phyloP scores from a whole-genome alignment of 2,329 filamentous ascomycete species.

The Xylaria sp. region DNA sequence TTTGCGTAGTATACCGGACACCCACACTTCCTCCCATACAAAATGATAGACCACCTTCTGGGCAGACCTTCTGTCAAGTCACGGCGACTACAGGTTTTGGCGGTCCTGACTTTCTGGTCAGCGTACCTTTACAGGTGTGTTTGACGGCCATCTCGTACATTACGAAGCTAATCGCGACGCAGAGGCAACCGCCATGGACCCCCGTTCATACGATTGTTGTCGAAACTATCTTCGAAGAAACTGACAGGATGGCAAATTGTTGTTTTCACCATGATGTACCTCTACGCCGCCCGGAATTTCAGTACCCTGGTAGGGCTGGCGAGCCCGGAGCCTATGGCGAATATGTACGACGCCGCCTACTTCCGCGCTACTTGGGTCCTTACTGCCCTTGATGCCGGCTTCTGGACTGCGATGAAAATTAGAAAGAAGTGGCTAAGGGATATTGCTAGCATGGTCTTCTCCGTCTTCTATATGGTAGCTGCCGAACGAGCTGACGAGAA shows the following conservation, averaged over 20 bases:
- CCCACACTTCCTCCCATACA: slow-evolving; percentile 27
- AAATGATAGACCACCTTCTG: slow-evolving; percentile 85
- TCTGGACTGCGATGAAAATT: slow-evolving; percentile 98
- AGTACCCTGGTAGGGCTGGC: slow-evolving; percentile 91
- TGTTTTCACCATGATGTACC: slow-evolving; percentile 85
- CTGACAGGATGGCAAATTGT: slow-evolving; percentile 92
- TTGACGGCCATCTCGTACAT: slow-evolving; percentile 1
- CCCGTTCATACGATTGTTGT: slow-evolving; percentile 76
- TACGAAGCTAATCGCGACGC: slow-evolving; percentile 33
- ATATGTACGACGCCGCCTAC: slow-evolving; percentile 91
- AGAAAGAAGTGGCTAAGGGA: slow-evolving; percentile 81
- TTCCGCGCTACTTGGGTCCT: slow-evolving; percentile 97
- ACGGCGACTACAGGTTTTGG: slow-evolving; percentile 89
- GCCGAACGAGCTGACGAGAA: slow-evolving; percentile 97
- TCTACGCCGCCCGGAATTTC: slow-evolving; percentile 93
- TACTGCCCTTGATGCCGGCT: slow-evolving; percentile 93
- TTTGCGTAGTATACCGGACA: slow-evolving; percentile 18
- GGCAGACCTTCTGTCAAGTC: slow-evolving; percentile 92
- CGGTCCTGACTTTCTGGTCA: slow-evolving; percentile 91
- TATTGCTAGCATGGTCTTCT: slow-evolving; percentile 83
- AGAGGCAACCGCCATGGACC: slow-evolving; percentile 91
- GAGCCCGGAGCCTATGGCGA: slow-evolving; percentile 90
- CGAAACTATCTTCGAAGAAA: slow-evolving; percentile 72
- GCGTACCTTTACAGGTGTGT: slow-evolving; percentile 78
- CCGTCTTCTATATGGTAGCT: slow-evolving; percentile 88